These are phyloP conservation scores for Candida smagusa DNA, from an alignment of 1,139 yeast species.

Conservation along the genomic window DNA sequence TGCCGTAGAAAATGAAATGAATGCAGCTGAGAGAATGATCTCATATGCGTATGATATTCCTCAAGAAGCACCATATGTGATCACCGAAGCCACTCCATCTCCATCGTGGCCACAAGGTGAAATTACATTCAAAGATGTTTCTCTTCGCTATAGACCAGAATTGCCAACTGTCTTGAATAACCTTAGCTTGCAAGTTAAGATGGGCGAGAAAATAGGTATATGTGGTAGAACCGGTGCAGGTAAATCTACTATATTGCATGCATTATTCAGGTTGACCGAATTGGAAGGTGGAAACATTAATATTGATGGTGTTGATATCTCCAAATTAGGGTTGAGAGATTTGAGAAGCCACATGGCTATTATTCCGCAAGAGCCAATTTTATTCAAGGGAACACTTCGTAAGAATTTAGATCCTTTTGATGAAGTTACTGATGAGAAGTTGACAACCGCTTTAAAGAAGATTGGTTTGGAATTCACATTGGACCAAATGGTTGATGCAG, in stretches of 20 bases:
- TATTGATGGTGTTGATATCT: slow-evolving; percentile 50
- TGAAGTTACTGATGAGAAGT: slow-evolving; percentile 14
- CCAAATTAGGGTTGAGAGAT: slow-evolving; percentile 37
- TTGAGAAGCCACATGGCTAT: slow-evolving; percentile 51
- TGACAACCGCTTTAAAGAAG: slow-evolving; percentile 21
- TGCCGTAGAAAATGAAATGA: slow-evolving; percentile 46
- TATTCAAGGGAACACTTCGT: slow-evolving; percentile 52
- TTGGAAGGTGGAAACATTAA: slow-evolving; percentile 38
- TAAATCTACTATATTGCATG: slow-evolving; percentile 56
- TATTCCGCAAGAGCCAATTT: slow-evolving; percentile 62
- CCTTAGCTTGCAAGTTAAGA: slow-evolving; percentile 28
- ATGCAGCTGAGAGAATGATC: slow-evolving; percentile 42
- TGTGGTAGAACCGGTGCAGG: slow-evolving; percentile 71
- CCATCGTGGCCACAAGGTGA: slow-evolving; percentile 61
- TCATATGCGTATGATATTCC: slow-evolving; percentile 48
- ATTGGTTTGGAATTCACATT: slow-evolving; percentile 41
- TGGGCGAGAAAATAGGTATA: slow-evolving; percentile 50
- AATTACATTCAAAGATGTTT: slow-evolving; percentile 16
- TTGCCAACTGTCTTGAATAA: slow-evolving; percentile 23
- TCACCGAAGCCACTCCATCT: slow-evolving; percentile 52
- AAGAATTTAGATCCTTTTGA: slow-evolving; percentile 52
- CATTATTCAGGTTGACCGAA: slow-evolving; percentile 50
- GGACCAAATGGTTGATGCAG: slow-evolving; percentile 48
- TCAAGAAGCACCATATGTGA: slow-evolving; percentile 55
- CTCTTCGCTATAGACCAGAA: slow-evolving; percentile 17